Conservation (phyloP, 1,284 basidiomycete species). For the Stygiomarasmius scandens region DNA sequence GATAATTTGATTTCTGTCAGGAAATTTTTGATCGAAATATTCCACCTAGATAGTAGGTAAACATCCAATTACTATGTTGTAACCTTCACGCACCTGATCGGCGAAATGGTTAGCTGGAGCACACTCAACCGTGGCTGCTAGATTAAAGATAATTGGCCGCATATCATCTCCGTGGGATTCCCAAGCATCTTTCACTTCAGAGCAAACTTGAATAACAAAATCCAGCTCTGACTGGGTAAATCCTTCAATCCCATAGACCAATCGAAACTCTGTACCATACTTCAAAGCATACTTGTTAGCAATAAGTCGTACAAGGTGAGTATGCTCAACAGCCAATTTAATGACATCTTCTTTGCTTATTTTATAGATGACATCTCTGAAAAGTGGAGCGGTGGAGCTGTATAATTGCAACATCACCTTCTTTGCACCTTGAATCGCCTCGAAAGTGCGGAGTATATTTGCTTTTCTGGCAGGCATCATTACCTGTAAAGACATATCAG, state of each 20-base stretch:
- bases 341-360: constrained; percentile 70
- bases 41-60: constrained; percentile 66
- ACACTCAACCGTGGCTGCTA: constrained; percentile 90
- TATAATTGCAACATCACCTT: constrained; percentile 92
- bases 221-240: constrained; percentile 91
- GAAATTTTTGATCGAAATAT: constrained; percentile 78
- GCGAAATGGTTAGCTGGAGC: constrained; percentile 91
- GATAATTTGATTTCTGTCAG: constrained; percentile 77
- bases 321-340: background rate
- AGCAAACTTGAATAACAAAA: constrained; percentile 66
- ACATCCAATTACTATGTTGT: background rate
- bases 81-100: constrained; percentile 61
- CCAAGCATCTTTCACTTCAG: background rate
- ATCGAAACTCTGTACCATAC: constrained; percentile 81
- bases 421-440: constrained; percentile 78
- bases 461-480: constrained; percentile 73
- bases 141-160: constrained; percentile 58
- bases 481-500: constrained; percentile 64
- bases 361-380: constrained; percentile 87
- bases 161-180: background rate
- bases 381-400: constrained; percentile 85
- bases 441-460: constrained; percentile 69
- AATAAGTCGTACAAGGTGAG: background rate
- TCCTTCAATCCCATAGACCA: constrained; percentile 91
- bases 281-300: constrained; percentile 25